Evolutionary conservation across 495 filamentous ascomycete species (phyloP).

Genomic region (Aspergillus mulundensis): DNA sequence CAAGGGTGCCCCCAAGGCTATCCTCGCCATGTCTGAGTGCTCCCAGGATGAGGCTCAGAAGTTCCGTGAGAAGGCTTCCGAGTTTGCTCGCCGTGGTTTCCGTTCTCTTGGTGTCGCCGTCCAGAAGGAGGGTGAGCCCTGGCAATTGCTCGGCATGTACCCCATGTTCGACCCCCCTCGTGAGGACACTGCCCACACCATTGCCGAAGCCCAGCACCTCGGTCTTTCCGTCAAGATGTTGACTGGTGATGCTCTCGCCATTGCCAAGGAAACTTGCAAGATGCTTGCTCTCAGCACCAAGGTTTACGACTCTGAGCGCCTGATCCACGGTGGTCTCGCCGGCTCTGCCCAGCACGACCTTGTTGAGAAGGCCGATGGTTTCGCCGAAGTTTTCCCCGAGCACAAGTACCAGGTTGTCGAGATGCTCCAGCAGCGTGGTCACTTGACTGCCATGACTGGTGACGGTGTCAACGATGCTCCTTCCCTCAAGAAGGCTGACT

Average conservation of each 20-base stretch:
- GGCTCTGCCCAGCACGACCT: slow-evolving; percentile 72
- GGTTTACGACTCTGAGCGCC: slow-evolving; percentile 72
- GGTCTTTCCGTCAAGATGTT: slow-evolving; percentile 77
- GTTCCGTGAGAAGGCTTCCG: slow-evolving; percentile 65
- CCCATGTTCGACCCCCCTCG: slow-evolving; percentile 76
- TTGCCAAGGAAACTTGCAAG: slow-evolving; percentile 78
- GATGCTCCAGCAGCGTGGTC: slow-evolving; percentile 70
- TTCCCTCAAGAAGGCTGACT: slow-evolving; percentile 69
- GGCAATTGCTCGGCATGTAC: slow-evolving; percentile 70
- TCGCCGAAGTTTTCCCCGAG: slow-evolving; percentile 73
- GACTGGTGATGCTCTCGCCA: slow-evolving; percentile 75
- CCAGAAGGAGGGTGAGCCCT: slow-evolving; percentile 61
- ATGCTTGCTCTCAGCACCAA: slow-evolving; percentile 74
- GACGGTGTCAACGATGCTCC: slow-evolving; percentile 73
- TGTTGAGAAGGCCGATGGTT: slow-evolving; percentile 71
- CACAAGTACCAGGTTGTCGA: slow-evolving; percentile 78
- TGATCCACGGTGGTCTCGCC: slow-evolving; percentile 70
- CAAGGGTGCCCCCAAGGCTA: slow-evolving; percentile 73
- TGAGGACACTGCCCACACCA: slow-evolving; percentile 75
- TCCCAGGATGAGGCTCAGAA: slow-evolving; percentile 57
- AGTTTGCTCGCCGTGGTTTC: slow-evolving; percentile 78
- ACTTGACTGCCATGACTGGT: slow-evolving; percentile 73
- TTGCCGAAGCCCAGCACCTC: slow-evolving; percentile 70
- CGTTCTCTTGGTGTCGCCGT: slow-evolving; percentile 73
- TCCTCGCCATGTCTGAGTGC: slow-evolving; percentile 63